Base-by-base conservation (phyloP, 176 grass and related monocot species). In the Musa schizocarpa region DNA sequence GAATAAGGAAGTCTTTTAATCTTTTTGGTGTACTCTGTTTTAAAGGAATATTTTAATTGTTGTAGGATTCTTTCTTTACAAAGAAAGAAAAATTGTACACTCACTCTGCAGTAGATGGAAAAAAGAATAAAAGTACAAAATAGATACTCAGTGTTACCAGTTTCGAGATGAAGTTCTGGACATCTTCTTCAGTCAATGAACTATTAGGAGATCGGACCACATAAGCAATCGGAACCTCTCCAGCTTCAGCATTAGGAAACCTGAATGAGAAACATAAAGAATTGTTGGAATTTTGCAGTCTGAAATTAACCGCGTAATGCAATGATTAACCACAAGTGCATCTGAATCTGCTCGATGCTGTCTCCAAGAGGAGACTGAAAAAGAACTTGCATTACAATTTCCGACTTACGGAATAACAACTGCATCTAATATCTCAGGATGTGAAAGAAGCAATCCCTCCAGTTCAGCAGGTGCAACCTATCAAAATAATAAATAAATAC, bases 381-480 rank as follows among this genome's bases (percentile, higher is more conserved):
- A 43, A 5, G 34, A 43, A 43, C 0, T 43, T 43, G 34, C 34
- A 43, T 43, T 6, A 43, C 26, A 49, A 52, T 20, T 24, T 59
- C 52, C 50, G 73, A 82, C 90, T 92, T 87, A 97, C 94, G 90
- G 90, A 68, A 97, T 97, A 64, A 98, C 94, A 67, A 89, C 88
- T 19, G 90, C 80, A 84, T 98, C 90, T 12, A 91, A 59, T 85
- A 93, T 98, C 75, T 98, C 90, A 19, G 90, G 63, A 74, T 98
- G 90, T 34, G 90, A 90, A 63, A 98, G 82, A 84, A 98, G 88
- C 71, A 97, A 49, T 11, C 88, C 88, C 87, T 97, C 94, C 81
- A 97, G 86, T 80, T 93, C 90, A 74, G 94, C 94, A 22, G 94
- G 94, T 74, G 94, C 90, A 85, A 98, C 72, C 94, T 98, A 73